Evolutionary conservation across 2,329 filamentous ascomycete genomes (phyloP).

Genomic region (Botrytis byssoidea): DNA sequence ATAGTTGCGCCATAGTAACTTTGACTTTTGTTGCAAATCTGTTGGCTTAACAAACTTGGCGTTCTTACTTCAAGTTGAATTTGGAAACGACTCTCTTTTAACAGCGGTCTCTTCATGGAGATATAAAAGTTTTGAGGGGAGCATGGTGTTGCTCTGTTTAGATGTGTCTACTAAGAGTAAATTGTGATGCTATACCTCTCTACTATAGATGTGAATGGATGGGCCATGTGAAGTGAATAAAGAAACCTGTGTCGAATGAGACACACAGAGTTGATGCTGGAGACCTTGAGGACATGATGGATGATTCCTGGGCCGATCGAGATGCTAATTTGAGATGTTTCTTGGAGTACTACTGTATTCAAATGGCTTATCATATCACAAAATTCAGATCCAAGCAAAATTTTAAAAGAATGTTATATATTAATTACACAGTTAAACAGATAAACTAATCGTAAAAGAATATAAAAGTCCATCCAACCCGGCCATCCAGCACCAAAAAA

Average conservation of each 20-base stretch:
- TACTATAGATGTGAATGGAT: no score
- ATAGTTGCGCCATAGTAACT: not conserved
- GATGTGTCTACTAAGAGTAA: no score
- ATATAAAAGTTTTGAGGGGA: no score
- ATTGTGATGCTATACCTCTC: no score
- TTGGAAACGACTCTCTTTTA: not conserved
- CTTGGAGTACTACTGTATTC: not conserved
- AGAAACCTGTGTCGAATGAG: not conserved
- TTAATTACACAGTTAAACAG: conserved; percentile 7
- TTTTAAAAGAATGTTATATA: not conserved
- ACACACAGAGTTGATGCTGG: not conserved
- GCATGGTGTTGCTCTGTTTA: no score
- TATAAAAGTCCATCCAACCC: conserved; percentile 11
- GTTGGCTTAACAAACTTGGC: not conserved
- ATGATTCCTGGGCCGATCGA: not conserved
- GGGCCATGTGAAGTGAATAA: not conserved
- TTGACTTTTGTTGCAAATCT: not conserved
- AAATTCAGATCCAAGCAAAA: not conserved
- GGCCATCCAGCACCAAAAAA: conserved; percentile 1
- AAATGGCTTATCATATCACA: not conserved
- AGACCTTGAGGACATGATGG: not conserved
- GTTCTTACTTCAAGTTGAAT: not conserved
- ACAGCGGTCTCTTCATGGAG: accelerated
- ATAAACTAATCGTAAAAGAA: not conserved
- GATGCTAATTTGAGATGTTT: not conserved